phyloP scores from a whole-genome alignment of 2,329 filamentous ascomycete species.

The Scytalidium lignicola region DNA sequence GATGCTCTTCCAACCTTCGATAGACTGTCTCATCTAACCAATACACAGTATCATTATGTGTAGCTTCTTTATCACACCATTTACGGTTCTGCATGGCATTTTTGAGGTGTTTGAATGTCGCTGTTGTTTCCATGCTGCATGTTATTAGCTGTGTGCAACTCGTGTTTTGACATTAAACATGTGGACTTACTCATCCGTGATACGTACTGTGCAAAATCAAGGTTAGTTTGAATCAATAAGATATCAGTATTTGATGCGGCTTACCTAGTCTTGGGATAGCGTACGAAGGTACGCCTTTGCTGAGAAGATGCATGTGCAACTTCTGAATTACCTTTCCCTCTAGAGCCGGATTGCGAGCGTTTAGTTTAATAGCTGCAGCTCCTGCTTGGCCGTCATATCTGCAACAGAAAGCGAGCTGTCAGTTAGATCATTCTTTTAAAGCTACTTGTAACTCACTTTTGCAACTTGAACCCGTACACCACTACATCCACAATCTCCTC shows the following conservation, averaged over 20 bases:
- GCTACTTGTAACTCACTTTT: constrained; percentile 24
- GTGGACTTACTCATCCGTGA: constrained; percentile 36
- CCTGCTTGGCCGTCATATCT: constrained; percentile 45
- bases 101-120: constrained; percentile 47
- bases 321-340: constrained; percentile 32
- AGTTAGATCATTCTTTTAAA: not conserved
- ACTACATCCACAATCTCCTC: constrained; percentile 36
- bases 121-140: constrained; percentile 34
- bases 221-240: not conserved
- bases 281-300: constrained; percentile 40
- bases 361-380: constrained; percentile 39
- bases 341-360: constrained; percentile 22
- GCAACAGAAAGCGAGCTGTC: constrained; percentile 1
- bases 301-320: constrained; percentile 33
- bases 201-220: constrained; percentile 26
- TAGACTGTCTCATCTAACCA: constrained; percentile 38
- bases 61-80: constrained; percentile 32
- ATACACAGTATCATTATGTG: constrained; percentile 33
- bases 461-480: constrained; percentile 37
- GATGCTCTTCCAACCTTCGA: constrained; percentile 30
- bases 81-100: constrained; percentile 35
- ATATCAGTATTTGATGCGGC: not conserved
- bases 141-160: constrained; percentile 1
- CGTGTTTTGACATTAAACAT: not conserved
- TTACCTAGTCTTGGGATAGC: constrained; percentile 36